Evolutionary conservation across 208 protist genomes (phyloP).

Genomic region (Leishmania guyanensis): DNA sequence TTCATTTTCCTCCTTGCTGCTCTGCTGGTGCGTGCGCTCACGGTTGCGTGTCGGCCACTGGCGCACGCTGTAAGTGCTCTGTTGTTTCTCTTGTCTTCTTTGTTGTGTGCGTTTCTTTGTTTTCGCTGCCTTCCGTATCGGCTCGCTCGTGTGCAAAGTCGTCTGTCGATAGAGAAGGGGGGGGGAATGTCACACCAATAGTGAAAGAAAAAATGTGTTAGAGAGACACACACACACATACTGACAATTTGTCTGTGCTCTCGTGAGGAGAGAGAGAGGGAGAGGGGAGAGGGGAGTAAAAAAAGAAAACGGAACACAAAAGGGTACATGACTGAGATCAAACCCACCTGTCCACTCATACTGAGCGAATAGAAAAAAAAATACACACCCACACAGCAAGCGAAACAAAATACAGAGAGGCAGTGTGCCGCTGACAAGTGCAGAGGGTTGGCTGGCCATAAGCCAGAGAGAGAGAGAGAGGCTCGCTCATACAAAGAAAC

Average conservation of each 20-base stretch:
- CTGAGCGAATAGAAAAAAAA: neutral
- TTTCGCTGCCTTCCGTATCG: neutral
- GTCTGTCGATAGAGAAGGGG: too few relatives aligned
- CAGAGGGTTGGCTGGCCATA: neutral
- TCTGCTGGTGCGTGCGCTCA: too few relatives aligned
- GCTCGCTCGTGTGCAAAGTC: too few relatives aligned
- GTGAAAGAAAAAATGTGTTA: too few relatives aligned
- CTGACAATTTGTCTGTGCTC: too few relatives aligned
- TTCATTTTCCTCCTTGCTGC: too few relatives aligned
- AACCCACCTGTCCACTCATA: neutral
- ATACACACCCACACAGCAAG: neutral
- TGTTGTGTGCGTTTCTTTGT: neutral
- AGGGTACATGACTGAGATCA: neutral
- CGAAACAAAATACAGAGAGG: neutral
- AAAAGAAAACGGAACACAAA: neutral
- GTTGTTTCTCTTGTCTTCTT: neutral
- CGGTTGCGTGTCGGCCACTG: too few relatives aligned
- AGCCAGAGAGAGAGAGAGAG: neutral
- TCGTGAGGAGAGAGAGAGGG: too few relatives aligned
- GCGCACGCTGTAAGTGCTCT: too few relatives aligned
- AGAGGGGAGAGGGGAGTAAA: neutral
- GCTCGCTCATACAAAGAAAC: neutral
- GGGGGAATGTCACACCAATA: too few relatives aligned
- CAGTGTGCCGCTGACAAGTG: neutral
- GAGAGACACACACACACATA: too few relatives aligned